These are phyloP conservation scores for Metschnikowia reukaufii DNA, from an alignment of 805 yeast species.

Conservation along the genomic window DNA sequence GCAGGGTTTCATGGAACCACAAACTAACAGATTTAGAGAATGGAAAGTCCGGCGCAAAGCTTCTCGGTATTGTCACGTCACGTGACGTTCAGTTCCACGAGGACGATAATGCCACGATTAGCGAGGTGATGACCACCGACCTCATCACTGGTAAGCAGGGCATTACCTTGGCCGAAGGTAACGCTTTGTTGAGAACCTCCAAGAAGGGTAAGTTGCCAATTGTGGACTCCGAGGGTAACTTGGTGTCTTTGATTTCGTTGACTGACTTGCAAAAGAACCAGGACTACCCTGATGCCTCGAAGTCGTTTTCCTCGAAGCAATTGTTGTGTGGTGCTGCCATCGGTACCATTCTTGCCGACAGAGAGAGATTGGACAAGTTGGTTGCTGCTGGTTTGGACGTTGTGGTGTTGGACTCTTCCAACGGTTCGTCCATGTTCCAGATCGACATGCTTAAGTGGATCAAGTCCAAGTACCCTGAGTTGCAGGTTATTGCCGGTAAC, in stretches of 20 bases:
- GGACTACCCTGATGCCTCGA: conserved; percentile 91
- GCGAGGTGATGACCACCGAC: conserved; percentile 88
- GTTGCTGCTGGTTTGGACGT: conserved; percentile 97
- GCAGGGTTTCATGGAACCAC: conserved; percentile 1
- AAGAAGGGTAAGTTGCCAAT: conserved; percentile 98
- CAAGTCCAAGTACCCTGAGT: conserved; percentile 72
- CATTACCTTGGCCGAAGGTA: conserved; percentile 80
- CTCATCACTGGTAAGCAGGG: conserved; percentile 82
- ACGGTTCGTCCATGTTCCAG: conserved; percentile 97
- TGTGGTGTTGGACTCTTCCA: conserved; percentile 92
- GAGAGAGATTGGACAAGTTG: conserved; percentile 75
- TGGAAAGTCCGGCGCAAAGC: conserved; percentile 85
- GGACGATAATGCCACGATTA: conserved; percentile 56
- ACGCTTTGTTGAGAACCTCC: conserved; percentile 83
- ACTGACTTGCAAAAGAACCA: conserved; percentile 96
- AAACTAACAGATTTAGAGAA: conserved; percentile 50
- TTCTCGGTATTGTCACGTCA: conserved; percentile 92
- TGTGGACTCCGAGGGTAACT: conserved; percentile 70
- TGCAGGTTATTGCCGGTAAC: conserved; percentile 95
- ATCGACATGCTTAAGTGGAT: conserved; percentile 90
- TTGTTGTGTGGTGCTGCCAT: conserved; percentile 98
- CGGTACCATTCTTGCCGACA: conserved; percentile 91
- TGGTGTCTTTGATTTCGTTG: conserved; percentile 87
- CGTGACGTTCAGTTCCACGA: conserved; percentile 97
- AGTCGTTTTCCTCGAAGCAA: conserved; percentile 90